Evolutionary conservation across 1,139 yeast species (phyloP).

Genomic region (Yamadazyma trypodendri): DNA sequence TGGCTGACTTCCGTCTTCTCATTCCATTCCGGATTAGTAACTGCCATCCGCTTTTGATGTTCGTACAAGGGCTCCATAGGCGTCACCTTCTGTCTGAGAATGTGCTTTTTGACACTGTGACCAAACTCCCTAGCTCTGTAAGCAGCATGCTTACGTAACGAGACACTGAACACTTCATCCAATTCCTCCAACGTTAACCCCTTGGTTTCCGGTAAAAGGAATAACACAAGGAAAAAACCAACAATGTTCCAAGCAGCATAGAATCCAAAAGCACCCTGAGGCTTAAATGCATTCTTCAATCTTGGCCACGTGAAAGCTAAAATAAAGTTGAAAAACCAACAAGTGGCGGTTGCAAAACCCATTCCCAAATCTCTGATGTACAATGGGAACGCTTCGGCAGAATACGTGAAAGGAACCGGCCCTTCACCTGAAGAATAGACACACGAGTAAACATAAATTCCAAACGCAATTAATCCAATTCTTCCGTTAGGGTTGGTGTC

Average conservation of each 20-base stretch:
- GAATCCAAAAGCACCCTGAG: conserved; percentile 87
- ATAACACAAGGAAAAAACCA: conserved; percentile 67
- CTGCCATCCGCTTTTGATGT: conserved; percentile 54
- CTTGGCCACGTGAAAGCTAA: conserved; percentile 85
- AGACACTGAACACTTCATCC: conserved; percentile 66
- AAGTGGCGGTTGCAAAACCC: conserved; percentile 79
- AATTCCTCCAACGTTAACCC: conserved; percentile 69
- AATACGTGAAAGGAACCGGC: conserved; percentile 86
- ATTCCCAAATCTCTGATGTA: conserved; percentile 85
- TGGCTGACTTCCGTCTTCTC: conserved; percentile 54
- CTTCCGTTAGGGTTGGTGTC: conserved; percentile 46
- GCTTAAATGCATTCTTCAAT: conserved; percentile 59
- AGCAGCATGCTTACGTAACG: conserved; percentile 51
- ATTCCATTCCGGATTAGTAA: conserved; percentile 60
- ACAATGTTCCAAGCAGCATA: conserved; percentile 85
- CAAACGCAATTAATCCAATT: conserved; percentile 64
- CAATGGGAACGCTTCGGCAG: conserved; percentile 82
- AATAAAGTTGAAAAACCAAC: conserved; percentile 84
- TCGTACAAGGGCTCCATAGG: conserved; percentile 56
- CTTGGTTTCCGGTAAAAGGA: conserved; percentile 71
- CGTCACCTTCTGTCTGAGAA: conserved; percentile 42
- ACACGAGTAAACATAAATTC: conserved; percentile 70
- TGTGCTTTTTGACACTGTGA: conserved; percentile 42
- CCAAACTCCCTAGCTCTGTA: conserved; percentile 50
- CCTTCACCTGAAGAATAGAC: conserved; percentile 88